Evolutionary conservation across 257 asterid genomes (phyloP), one percentile per base, ranked within the genome.

Genomic region (Penstemon newberryi): DNA sequence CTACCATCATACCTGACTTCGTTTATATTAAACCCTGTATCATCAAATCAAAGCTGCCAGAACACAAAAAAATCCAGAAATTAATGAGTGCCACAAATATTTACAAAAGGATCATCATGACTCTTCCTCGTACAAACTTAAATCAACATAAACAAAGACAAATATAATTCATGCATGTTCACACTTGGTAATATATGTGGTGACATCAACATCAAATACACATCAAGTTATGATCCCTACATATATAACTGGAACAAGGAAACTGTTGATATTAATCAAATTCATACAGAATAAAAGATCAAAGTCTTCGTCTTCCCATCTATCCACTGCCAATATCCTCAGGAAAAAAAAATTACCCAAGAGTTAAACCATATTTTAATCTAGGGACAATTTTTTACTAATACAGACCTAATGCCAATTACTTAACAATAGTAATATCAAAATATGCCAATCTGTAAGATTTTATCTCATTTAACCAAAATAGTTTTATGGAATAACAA

Each of bases 1-100:
- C 96, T 89, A 69, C 98, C 98, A 73, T 90, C 97, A 70, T 90
- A 86, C 47, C 55, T 74, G 63, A 81, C 88, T 69, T 96, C 96
- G 75, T 86, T 92, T 57, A 92, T 91, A 41, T 77, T 81, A 80
- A 92, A 92, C 44, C 97, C 95, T 9, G 90, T 79, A 38, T 88
- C 90, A 58, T 81, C 83, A 81, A 80, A 84, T 81, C 83, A 81
- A 80, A 84, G 87, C 98, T 92, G 76, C 42, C 70, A 77, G 75
- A 70, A 68, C 11, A 70, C 57, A 46, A 51, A 72, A 70, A n/a
- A 58, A 13, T 15, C 18, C 18, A 73, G 5, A 37, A 70, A 52
- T 50, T 52, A 59, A 59, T 40, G 49, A 70, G 8, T 44, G 41
- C 49, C 3, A 12, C 36, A 56, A 68, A 67, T 7, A 63, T 8